phyloP scores from a whole-genome alignment of 2,329 filamentous ascomycete species.

The Pleurostoma richardsiae region DNA sequence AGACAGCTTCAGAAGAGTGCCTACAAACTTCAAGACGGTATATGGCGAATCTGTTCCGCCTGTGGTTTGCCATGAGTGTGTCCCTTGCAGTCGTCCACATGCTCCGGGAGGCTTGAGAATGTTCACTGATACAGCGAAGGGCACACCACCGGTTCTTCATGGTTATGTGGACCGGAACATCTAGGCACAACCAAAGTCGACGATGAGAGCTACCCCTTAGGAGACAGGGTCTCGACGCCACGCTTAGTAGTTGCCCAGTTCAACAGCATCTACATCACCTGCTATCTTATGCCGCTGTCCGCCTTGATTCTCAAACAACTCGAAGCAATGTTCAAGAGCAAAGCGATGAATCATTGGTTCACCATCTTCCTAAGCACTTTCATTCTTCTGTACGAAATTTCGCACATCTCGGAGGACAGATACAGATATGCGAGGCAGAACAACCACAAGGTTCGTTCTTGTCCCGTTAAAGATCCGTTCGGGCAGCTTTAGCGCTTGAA shows the following conservation, averaged over 20 bases:
- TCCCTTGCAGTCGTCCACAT: conserved; percentile 3
- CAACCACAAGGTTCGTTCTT: conserved; percentile 6
- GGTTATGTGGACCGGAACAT: conserved; percentile 31
- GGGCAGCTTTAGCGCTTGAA: background rate
- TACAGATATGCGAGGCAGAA: conserved; percentile 36
- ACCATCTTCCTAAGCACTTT: conserved; percentile 34
- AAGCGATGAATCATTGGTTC: conserved; percentile 19
- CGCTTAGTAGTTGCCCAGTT: conserved; percentile 41
- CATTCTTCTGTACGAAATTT: conserved; percentile 35
- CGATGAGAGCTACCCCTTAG: conserved; percentile 28
- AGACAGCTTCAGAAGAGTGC: conserved; percentile 8
- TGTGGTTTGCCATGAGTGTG: conserved; percentile 45
- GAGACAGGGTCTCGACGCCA: conserved; percentile 30
- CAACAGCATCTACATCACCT: conserved; percentile 32
- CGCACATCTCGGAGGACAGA: conserved; percentile 32
- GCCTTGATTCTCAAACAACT: conserved; percentile 27
- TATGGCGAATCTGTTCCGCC: conserved; percentile 31
- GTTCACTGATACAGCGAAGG: conserved; percentile 20
- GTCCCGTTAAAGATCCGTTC: no score
- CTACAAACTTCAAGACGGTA: conserved; percentile 22
- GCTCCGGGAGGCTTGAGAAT: background rate
- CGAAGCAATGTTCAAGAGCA: conserved; percentile 27
- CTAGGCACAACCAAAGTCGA: conserved; percentile 31
- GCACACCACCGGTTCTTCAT: conserved; percentile 38
- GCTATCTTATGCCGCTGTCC: conserved; percentile 26